These are phyloP conservation scores for Keithomyces neogunnii DNA, from an alignment of 2,329 filamentous ascomycete species.

Conservation along the genomic window DNA sequence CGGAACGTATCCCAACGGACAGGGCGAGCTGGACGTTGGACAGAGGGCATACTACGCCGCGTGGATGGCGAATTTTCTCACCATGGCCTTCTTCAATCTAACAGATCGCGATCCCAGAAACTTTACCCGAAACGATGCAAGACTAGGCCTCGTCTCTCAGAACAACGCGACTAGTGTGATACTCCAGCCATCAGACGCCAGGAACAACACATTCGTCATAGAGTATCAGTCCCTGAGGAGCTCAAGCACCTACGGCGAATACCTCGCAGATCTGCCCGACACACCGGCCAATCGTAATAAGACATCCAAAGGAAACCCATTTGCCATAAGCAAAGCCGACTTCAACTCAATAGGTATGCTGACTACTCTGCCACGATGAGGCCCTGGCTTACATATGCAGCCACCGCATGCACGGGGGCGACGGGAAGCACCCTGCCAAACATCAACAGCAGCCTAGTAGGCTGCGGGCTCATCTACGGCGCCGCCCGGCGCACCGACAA, in stretches of 20 bases:
- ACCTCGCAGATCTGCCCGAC: not conserved
- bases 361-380: too few species aligned
- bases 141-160: not conserved
- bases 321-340: not conserved
- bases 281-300: too few species aligned
- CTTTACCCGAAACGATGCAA: not conserved
- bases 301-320: not conserved
- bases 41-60: not conserved
- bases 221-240: not conserved
- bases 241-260: not conserved
- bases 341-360: constrained; percentile 3
- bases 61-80: not conserved
- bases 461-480: constrained; percentile 32
- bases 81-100: not conserved
- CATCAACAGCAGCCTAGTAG: constrained; percentile 30
- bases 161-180: not conserved
- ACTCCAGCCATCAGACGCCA: not conserved
- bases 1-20: not conserved
- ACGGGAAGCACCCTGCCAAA: constrained; percentile 24
- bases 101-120: not conserved
- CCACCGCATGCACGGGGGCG: constrained; percentile 14
- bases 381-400: not conserved
- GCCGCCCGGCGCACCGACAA: constrained; percentile 26
- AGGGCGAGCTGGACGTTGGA: not conserved
- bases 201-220: too few species aligned